Evolutionary conservation across 768 basidiomycete species (phyloP).

Genomic region (Cystofilobasidium capitatum): DNA sequence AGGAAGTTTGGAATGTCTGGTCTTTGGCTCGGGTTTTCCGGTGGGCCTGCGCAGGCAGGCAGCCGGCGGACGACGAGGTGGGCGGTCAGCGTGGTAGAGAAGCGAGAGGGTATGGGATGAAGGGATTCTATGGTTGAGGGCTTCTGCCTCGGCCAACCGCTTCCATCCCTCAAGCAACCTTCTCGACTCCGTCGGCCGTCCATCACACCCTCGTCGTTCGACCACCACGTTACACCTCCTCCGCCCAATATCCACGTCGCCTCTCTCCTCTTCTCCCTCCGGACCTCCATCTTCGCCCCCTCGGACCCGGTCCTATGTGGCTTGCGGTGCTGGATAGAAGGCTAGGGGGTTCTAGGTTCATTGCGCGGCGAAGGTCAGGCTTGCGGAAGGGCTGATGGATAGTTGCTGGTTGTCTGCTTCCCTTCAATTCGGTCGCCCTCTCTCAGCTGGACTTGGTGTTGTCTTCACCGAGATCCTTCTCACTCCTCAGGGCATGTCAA

Average conservation of each 20-base stretch:
- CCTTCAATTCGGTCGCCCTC: neutral
- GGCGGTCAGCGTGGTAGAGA: neutral
- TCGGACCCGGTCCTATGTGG: neutral
- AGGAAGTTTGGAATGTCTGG: constrained; percentile 29
- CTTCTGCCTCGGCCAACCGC: neutral
- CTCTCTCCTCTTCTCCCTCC: no score
- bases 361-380: neutral
- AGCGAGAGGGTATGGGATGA: constrained; percentile 25
- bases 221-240: neutral
- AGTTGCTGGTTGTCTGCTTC: neutral
- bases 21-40: constrained; percentile 37
- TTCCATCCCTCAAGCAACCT: neutral
- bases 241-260: neutral
- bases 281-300: neutral
- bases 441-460: constrained; percentile 61
- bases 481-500: constrained; percentile 91
- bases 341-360: neutral
- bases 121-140: constrained; percentile 36
- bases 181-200: neutral
- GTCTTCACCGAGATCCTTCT: constrained; percentile 98
- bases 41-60: neutral
- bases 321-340: neutral
- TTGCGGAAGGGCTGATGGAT: constrained; percentile 17
- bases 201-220: neutral
- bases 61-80: neutral